These are phyloP conservation scores for Tuber indicum DNA, from an alignment of 495 filamentous ascomycete species.

Conservation along the genomic window DNA sequence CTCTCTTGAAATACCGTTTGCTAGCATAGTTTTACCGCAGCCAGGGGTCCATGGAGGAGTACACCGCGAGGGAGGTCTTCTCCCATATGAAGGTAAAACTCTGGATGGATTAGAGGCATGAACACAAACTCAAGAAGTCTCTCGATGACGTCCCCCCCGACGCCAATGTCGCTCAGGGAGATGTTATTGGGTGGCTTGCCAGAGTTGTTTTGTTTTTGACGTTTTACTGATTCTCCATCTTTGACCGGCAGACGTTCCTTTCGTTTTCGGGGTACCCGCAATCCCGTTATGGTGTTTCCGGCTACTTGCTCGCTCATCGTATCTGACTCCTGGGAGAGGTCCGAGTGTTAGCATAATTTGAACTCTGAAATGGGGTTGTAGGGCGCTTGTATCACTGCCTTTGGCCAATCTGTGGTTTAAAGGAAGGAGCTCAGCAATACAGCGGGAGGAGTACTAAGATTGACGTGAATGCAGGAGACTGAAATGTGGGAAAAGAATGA, in stretches of 20 bases:
- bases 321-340: background rate
- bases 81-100: constrained; percentile 45
- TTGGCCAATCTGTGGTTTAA: no score
- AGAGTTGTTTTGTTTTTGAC: background rate
- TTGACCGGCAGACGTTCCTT: background rate
- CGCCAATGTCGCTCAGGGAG: background rate
- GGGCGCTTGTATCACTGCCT: no score
- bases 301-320: background rate
- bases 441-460: no score
- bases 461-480: no score
- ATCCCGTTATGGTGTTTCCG: background rate
- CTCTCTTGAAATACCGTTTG: constrained; percentile 79
- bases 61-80: constrained; percentile 77
- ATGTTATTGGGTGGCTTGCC: background rate
- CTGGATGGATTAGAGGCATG: background rate
- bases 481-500: no score
- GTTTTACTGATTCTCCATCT: background rate
- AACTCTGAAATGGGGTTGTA: background rate
- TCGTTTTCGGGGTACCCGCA: background rate
- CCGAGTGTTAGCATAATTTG: background rate
- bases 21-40: constrained; percentile 92
- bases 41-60: constrained; percentile 91
- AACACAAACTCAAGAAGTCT: background rate
- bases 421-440: no score
- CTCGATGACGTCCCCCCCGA: background rate